Evolutionary conservation across 176 grass and related monocot genomes (phyloP), one percentile per base, ranked within the genome.

Genomic region (Aegilops umbellulata): DNA sequence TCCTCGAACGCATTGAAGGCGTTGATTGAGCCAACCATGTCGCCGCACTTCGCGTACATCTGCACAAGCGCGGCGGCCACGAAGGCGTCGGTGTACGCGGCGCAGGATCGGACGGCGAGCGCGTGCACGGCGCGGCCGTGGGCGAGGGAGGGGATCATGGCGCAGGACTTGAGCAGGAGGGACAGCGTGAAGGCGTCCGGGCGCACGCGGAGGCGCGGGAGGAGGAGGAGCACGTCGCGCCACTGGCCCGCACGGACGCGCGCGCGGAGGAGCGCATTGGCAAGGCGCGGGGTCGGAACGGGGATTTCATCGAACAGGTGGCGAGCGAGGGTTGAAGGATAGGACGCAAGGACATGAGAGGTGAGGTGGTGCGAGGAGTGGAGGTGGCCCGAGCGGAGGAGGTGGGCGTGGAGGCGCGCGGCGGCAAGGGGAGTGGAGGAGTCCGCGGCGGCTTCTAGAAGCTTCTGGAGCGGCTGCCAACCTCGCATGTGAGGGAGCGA

Each of bases 261-360:
- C 34, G 91, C 82, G 27, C 94, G 87, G 64, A 97, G 92, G 47
- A 94, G 84, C 49, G 94, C 89, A 68, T 97, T 97, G 34, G 39
- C 83, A 5, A 95, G 93, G 81, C 67, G 81, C 60, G 87, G 84
- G 24, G 84, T 79, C 66, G 87, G 90, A 27, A 8, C 29, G 24
- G 82, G 81, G 27, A 92, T 92, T 95, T 92, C 93, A 22, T 95
- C 87, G 82, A 95, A 92, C 82, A 92, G 81, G 74, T 72, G n/a
- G 66, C 77, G 85, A 41, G 93, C 90, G 47, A 44, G 24, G 19
- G 17, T 38, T 14, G 69, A 31, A 68, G 72, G 82, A 38, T 89
- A 77, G 16, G 79, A 76, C 38, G 76, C 76, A 14, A 90, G 67
- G 12, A 87, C 81, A 17, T 6, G 41, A 3, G 85, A 80, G 23